phyloP scores from a whole-genome alignment of 371 early-diverging fungal species.

The Ecytonucleospora hepatopenaei region DNA sequence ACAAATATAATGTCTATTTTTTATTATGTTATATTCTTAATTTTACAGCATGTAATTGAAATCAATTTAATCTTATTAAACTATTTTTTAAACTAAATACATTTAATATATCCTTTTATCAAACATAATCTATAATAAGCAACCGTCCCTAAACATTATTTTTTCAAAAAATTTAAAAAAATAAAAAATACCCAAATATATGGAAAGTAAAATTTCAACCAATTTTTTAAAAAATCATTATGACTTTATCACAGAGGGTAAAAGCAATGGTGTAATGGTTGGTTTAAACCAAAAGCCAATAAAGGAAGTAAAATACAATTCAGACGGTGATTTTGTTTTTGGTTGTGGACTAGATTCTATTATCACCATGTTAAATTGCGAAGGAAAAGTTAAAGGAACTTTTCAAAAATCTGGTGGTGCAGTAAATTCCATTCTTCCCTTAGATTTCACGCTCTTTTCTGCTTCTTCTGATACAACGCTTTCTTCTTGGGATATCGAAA shows the following conservation, averaged over 20 bases:
- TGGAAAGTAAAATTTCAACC: too few relatives aligned
- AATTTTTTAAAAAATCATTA: neutral
- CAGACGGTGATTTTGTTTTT: slow-evolving; percentile 93
- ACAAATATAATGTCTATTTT: too few relatives aligned
- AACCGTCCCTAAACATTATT: too few relatives aligned
- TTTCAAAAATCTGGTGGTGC: slow-evolving; percentile 84
- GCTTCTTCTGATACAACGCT: slow-evolving; percentile 83
- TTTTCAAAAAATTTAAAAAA: too few relatives aligned
- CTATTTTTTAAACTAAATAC: too few relatives aligned
- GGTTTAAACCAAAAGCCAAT: slow-evolving; percentile 74
- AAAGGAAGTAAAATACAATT: slow-evolving; percentile 91
- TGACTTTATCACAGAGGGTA: neutral
- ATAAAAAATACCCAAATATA: too few relatives aligned
- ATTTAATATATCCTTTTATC: too few relatives aligned
- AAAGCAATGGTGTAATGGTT: slow-evolving; percentile 1
- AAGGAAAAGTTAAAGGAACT: slow-evolving; percentile 86
- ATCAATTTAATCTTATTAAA: too few relatives aligned
- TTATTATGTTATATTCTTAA: too few relatives aligned
- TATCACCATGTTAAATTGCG: slow-evolving; percentile 81
- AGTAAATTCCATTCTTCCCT: slow-evolving; percentile 68
- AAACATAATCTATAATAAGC: too few relatives aligned
- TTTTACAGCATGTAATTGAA: too few relatives aligned
- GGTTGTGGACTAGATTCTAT: slow-evolving; percentile 81
- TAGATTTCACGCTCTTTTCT: slow-evolving; percentile 66
- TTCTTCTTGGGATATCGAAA: slow-evolving; percentile 81